Conservation (phyloP, 805 yeast genomes). For the Schwanniomyces polymorphus region DNA sequence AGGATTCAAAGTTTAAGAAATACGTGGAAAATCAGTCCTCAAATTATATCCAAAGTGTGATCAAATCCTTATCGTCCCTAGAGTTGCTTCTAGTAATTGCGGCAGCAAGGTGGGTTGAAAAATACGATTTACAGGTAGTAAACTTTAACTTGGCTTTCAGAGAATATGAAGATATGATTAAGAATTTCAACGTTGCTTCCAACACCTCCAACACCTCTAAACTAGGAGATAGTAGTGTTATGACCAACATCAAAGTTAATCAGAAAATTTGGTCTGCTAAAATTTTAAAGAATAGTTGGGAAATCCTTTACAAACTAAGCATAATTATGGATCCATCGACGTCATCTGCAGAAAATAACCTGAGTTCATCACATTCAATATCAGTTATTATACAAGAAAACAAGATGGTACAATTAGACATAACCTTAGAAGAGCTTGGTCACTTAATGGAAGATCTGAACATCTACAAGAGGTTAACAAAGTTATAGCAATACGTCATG, state of each 20-base stretch:
- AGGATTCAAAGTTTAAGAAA: constrained; percentile 21
- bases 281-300: constrained; percentile 74
- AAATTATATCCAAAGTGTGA: constrained; percentile 25
- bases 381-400: constrained; percentile 41
- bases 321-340: constrained; percentile 50
- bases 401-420: constrained; percentile 51
- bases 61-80: constrained; percentile 55
- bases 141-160: constrained; percentile 77
- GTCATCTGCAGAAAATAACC: constrained; percentile 41
- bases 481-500: constrained; percentile 10
- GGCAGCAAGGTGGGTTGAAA: constrained; percentile 69
- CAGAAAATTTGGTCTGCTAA: constrained; percentile 60
- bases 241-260: constrained; percentile 31
- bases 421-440: constrained; percentile 53
- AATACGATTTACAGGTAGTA: constrained; percentile 55
- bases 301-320: constrained; percentile 55
- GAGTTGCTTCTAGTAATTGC: constrained; percentile 73
- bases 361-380: constrained; percentile 29
- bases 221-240: constrained; percentile 35
- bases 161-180: constrained; percentile 66
- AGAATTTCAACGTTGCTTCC: constrained; percentile 38
- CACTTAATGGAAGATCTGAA: constrained; percentile 20
- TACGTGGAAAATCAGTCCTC: constrained; percentile 20
- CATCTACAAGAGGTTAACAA: constrained; percentile 20
- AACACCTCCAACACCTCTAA: constrained; percentile 24